Base-by-base conservation (phyloP, 2,329 filamentous ascomycete species). In the Botrytis fragariae region DNA sequence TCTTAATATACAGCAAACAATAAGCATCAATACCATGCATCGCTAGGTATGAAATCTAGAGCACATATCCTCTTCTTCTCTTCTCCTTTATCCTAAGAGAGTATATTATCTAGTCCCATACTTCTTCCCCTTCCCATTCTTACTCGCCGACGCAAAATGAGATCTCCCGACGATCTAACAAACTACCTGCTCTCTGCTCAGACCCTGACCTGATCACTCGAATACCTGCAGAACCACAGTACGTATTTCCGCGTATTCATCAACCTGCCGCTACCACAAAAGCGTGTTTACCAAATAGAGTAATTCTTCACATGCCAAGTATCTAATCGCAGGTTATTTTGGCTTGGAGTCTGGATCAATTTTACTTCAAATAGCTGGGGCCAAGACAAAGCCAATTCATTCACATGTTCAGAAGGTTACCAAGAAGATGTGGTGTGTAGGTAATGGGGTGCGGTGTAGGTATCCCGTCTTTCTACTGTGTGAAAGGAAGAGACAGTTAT, bases 271-370 rank as follows among this genome's bases (percentile, higher is more conserved):
- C 61, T 44, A n/a, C 10, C 20, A 32, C 16, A 12, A 22, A 18
- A 32, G 10, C 39, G 39, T 64, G 45, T 64, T 22, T 45, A 32
- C 39, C 61, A 12, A 22, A 64, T 9, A 18, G 51, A 57, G 51
- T 18, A 57, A 57, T 57, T 64, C 39, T 16, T 48, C 35, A 42
- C 37, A 57, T 69, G 48, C 65, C 65, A 69, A 69, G 65, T n/a
- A 42, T 42, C 48, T 29, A 16, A 57, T 42, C n/a, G 12, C 35
- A n/a, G 35, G 37, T 20, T n/a, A 54, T 20, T 20, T n/a, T 67
- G 12, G n/a, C n/a, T 44, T 45, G 25, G n/a, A 44, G 22, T 45
- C n/a, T 64, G 16, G 32, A 54, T 14, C 64, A 54, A 39, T 14
- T 67, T 29, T 29, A 25, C 29, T 35, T 3, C 22, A 67, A 67